Percentiles rank a stretch among this genome's conserved stretches.
Conservation (phyloP, 768 basidiomycete genomes). For the Trametes maxima region DNA sequence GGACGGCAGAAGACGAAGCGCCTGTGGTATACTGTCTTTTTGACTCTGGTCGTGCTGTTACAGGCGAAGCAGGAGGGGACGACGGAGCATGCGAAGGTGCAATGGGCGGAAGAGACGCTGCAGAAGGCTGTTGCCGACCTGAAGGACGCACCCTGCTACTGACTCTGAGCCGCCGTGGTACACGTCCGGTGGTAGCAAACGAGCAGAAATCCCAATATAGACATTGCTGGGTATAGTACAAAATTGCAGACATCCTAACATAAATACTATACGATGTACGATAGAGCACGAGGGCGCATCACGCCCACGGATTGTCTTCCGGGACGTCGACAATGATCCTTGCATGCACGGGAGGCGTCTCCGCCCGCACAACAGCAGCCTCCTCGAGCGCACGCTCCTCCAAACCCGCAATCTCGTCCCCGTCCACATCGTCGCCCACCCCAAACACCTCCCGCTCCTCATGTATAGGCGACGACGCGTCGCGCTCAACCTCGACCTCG, state of each 20-base stretch:
- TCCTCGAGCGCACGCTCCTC: constrained; percentile 29
- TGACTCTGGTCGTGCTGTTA: constrained; percentile 56
- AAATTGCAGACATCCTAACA: background rate
- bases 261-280: background rate
- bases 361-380: constrained; percentile 30
- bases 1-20: constrained; percentile 74
- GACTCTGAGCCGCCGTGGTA: background rate
- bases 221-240: background rate
- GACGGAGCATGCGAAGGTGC: constrained; percentile 34
- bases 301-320: constrained; percentile 62
- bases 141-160: constrained; percentile 56
- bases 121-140: constrained; percentile 42
- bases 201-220: too few relatives aligned
- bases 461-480: constrained; percentile 18
- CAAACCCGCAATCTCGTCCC: constrained; percentile 38
- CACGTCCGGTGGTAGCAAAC: too few relatives aligned
- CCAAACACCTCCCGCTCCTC: constrained; percentile 21
- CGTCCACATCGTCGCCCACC: constrained; percentile 46
- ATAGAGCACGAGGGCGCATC: constrained; percentile 22
- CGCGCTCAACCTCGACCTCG: constrained; percentile 45
- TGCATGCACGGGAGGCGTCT: constrained; percentile 51
- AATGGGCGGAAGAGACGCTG: constrained; percentile 37
- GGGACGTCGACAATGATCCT: constrained; percentile 36
- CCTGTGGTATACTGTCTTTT: constrained; percentile 73
- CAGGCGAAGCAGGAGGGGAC: constrained; percentile 37